phyloP scores from a whole-genome alignment of 2,329 filamentous ascomycete species.

The Claviceps cyperi region DNA sequence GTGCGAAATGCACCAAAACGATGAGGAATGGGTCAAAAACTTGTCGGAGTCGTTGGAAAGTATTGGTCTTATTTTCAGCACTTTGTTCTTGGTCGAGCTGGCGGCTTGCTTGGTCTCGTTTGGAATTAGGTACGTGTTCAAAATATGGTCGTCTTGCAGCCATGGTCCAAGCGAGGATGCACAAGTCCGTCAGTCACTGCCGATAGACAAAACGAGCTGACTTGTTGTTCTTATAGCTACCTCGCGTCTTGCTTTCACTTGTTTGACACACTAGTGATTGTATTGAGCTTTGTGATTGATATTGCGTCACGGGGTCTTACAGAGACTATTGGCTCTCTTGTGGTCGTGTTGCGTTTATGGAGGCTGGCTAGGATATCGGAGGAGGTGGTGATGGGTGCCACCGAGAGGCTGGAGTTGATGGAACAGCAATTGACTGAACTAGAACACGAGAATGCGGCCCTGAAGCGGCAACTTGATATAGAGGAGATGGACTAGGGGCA shows the following conservation, averaged over 20 bases:
- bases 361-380: constrained; percentile 58
- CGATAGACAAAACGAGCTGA: not conserved
- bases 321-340: constrained; percentile 50
- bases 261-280: constrained; percentile 49
- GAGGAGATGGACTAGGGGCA: constrained; percentile 5
- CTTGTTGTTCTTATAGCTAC: constrained; percentile 26
- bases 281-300: constrained; percentile 47
- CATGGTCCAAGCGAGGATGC: too few relatives aligned
- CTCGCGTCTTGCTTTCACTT: constrained; percentile 45
- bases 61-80: constrained; percentile 44
- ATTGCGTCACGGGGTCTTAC: constrained; percentile 42
- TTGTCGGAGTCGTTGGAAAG: constrained; percentile 29
- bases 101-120: constrained; percentile 44
- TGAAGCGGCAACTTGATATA: constrained; percentile 11
- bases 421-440: constrained; percentile 36
- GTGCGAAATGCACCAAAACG: constrained; percentile 27
- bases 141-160: not conserved
- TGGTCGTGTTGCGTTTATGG: constrained; percentile 53
- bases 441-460: constrained; percentile 28
- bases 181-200: too few relatives aligned
- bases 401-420: constrained; percentile 46
- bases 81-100: constrained; percentile 51
- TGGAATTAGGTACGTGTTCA: constrained; percentile 36
- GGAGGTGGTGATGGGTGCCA: constrained; percentile 48
- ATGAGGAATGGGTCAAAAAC: constrained; percentile 26